Evolutionary conservation across 2,329 filamentous ascomycete species (phyloP).

Genomic region (Fusarium zealandicum): DNA sequence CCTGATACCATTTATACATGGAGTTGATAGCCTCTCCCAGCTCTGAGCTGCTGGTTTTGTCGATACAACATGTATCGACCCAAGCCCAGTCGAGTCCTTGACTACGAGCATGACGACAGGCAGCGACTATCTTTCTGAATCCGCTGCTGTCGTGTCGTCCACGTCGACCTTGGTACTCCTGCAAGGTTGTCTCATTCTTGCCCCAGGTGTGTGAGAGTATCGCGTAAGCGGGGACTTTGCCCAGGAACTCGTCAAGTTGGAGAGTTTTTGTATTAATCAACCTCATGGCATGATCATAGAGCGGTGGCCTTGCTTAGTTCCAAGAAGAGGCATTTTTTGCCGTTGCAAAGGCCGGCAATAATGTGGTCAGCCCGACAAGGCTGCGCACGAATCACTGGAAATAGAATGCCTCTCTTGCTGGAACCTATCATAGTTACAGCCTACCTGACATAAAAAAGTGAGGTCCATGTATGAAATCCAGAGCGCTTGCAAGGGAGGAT

Average conservation of each 20-base stretch:
- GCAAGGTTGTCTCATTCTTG: constrained; percentile 3
- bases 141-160: background rate
- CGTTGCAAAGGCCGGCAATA: too few relatives aligned
- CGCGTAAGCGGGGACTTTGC: constrained; percentile 5
- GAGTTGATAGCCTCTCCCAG: constrained; percentile 27
- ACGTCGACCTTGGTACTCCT: constrained; percentile 1
- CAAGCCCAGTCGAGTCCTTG: constrained; percentile 20
- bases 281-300: background rate
- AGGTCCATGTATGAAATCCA: too few relatives aligned
- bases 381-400: too few relatives aligned
- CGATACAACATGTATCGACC: constrained; percentile 31
- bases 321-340: too few relatives aligned
- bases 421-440: too few relatives aligned
- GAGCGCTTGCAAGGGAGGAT: too few relatives aligned
- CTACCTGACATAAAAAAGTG: too few relatives aligned
- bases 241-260: background rate
- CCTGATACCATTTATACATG: constrained; percentile 29
- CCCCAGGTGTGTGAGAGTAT: constrained; percentile 18
- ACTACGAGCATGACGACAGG: constrained; percentile 1
- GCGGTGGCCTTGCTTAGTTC: too few relatives aligned
- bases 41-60: constrained; percentile 24
- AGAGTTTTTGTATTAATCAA: constrained; percentile 6
- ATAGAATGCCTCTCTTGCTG: too few relatives aligned
- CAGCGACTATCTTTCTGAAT: constrained; percentile 15
- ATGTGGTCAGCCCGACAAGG: too few relatives aligned